Conservation (phyloP, 2,329 filamentous ascomycete genomes). For the Beauveria rudraprayagi region DNA sequence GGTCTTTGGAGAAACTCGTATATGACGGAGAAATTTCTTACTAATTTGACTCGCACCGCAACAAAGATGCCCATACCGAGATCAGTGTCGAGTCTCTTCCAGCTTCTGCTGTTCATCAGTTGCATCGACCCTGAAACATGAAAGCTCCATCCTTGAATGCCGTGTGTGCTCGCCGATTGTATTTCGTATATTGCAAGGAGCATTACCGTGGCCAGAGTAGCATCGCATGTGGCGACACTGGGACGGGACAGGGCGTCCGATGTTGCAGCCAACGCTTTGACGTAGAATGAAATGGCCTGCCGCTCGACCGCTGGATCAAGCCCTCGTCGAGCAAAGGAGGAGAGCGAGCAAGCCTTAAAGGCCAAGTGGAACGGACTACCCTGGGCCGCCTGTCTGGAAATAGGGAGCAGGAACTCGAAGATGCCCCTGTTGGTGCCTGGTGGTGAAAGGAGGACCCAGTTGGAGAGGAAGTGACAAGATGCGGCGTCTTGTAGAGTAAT, state of each 20-base stretch:
- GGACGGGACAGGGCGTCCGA: background rate
- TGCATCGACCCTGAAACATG: background rate
- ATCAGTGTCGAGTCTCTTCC: conserved; percentile 1
- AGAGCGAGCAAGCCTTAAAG: conserved; percentile 2
- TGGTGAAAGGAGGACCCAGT: background rate
- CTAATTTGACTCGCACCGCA: background rate
- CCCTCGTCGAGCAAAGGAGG: background rate
- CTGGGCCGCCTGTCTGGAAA: background rate
- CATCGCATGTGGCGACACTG: background rate
- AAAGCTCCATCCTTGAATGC: background rate
- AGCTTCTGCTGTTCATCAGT: conserved; percentile 6
- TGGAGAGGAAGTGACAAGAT: conserved; percentile 1
- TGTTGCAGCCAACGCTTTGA: background rate
- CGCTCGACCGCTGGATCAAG: background rate
- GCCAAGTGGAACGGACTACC: background rate
- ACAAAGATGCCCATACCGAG: conserved; percentile 1
- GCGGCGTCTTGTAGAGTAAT: background rate
- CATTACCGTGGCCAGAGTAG: background rate
- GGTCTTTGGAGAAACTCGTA: background rate
- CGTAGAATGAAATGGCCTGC: background rate
- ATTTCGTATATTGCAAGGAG: background rate
- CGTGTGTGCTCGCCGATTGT: background rate
- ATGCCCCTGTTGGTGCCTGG: background rate
- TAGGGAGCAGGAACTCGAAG: background rate
- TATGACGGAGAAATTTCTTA: background rate